Evolutionary conservation across 2,329 filamentous ascomycete species (phyloP).

Genomic region (Cladosporium sp.): DNA sequence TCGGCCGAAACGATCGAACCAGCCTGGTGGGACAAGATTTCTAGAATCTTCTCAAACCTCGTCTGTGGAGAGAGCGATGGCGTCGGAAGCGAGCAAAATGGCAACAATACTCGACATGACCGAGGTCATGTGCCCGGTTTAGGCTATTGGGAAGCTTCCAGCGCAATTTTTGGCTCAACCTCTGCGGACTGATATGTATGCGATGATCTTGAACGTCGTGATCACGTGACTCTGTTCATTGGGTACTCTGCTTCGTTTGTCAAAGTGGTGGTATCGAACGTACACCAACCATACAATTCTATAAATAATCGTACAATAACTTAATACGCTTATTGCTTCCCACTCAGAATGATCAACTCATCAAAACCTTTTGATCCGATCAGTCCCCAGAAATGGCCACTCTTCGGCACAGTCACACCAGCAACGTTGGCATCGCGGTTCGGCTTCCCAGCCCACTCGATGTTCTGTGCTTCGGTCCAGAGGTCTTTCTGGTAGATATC

Average conservation of each 20-base stretch:
- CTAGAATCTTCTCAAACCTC: constrained; percentile 1
- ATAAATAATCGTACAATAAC: neutral
- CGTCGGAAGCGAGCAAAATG: neutral
- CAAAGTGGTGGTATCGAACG: neutral
- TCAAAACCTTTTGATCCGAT: constrained; percentile 11
- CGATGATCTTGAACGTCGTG: neutral
- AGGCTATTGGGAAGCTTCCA: neutral
- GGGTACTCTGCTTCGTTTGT: neutral
- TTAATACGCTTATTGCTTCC: constrained; percentile 4
- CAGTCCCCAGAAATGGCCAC: constrained; percentile 13
- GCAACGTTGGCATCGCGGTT: constrained; percentile 21
- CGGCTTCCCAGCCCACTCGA: constrained; percentile 11
- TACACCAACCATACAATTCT: neutral
- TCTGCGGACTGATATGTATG: neutral
- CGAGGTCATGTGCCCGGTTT: neutral
- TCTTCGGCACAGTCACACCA: constrained; percentile 18
- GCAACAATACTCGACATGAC: neutral
- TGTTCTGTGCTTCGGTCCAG: constrained; percentile 13
- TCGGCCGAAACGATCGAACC: neutral
- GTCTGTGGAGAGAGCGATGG: neutral
- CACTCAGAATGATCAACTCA: constrained; percentile 20
- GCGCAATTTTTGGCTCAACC: neutral
- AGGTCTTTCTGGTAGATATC: constrained; percentile 22
- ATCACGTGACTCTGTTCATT: neutral
- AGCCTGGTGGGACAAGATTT: constrained; percentile 3